phyloP scores from a whole-genome alignment of 176 grass and related monocot species.

The Luzula sylvatica region DNA sequence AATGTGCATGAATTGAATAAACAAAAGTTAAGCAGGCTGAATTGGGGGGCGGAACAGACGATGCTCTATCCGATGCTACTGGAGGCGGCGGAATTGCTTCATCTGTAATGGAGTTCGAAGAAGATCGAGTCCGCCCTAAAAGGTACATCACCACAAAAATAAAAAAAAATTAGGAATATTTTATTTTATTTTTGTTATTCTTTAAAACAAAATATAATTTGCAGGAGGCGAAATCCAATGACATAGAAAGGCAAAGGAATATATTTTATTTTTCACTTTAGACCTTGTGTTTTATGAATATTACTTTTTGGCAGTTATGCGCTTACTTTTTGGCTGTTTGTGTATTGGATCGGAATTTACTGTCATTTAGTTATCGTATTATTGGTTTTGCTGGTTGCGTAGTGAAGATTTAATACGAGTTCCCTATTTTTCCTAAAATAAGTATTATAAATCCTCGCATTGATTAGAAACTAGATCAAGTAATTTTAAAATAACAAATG shows the following conservation, averaged over 20 bases:
- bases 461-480: no score
- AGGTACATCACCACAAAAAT: constrained; percentile 35
- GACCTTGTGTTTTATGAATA: neutral
- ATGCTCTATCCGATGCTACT: constrained; percentile 77
- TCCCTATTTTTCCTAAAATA: neutral
- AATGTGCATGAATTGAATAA: no score
- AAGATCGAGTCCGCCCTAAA: constrained; percentile 89
- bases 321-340: neutral
- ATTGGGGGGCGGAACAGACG: constrained; percentile 57
- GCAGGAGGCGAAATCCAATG: constrained; percentile 83
- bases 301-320: constrained; percentile 7
- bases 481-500: no score
- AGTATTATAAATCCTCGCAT: neutral
- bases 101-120: constrained; percentile 92
- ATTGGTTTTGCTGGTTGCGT: constrained; percentile 16
- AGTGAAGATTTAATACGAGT: neutral
- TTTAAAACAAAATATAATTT: no score
- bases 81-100: constrained; percentile 24
- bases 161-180: neutral
- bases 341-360: neutral
- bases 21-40: constrained; percentile 83
- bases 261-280: neutral
- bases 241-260: constrained; percentile 39
- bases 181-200: constrained; percentile 2
- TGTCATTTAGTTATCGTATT: no score